phyloP scores from a whole-genome alignment of 176 grass and related monocot species.

The Carex cristatella region DNA sequence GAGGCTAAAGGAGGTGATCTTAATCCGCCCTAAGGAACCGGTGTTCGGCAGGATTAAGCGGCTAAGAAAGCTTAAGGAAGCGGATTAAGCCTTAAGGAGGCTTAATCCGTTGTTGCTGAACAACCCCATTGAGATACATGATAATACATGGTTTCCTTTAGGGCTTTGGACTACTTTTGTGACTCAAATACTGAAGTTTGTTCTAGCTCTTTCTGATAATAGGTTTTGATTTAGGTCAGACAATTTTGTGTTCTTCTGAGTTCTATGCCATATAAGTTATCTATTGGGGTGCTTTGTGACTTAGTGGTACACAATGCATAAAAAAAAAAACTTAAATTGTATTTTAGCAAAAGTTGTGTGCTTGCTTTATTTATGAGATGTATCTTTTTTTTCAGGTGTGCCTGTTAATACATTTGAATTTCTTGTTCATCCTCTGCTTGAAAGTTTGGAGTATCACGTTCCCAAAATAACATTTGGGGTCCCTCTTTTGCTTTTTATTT shows the following conservation, averaged over 20 bases:
- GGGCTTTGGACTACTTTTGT: too few relatives aligned
- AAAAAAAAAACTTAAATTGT: not conserved
- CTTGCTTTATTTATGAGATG: constrained; percentile 3
- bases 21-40: too few relatives aligned
- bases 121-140: too few relatives aligned
- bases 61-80: too few relatives aligned
- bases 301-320: not conserved
- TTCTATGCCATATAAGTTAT: not conserved
- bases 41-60: too few relatives aligned
- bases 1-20: too few relatives aligned
- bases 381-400: constrained; percentile 43
- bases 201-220: too few relatives aligned
- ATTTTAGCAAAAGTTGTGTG: not conserved
- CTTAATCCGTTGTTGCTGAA: too few relatives aligned
- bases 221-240: not conserved
- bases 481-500: constrained; percentile 48
- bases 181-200: too few relatives aligned
- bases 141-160: too few relatives aligned
- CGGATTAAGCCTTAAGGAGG: too few relatives aligned
- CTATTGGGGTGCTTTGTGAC: not conserved
- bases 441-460: constrained; percentile 63
- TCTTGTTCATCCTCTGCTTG: constrained; percentile 69
- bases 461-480: constrained; percentile 48
- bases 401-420: constrained; percentile 74
- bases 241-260: not conserved